These are phyloP conservation scores for Picochlorum sp. DNA, from an alignment of 139 green algal species.

Conservation along the genomic window DNA sequence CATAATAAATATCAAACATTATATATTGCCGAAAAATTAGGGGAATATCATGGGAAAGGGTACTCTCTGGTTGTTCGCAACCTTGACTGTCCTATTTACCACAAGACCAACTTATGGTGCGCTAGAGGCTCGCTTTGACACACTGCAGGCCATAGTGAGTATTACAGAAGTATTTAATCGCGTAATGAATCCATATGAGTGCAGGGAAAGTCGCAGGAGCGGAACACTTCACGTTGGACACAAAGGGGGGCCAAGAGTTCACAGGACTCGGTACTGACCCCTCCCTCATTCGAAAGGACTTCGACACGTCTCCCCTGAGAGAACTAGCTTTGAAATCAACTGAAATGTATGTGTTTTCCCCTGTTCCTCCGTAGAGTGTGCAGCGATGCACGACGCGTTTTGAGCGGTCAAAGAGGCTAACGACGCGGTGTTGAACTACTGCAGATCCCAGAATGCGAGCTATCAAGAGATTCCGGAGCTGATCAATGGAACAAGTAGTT, in stretches of 20 bases:
- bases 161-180: too few relatives aligned
- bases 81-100: too few relatives aligned
- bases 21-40: too few relatives aligned
- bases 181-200: neutral
- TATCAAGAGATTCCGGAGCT: neutral
- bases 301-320: neutral
- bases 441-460: neutral
- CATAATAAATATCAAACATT: too few relatives aligned
- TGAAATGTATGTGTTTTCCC: neutral
- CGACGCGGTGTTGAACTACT: neutral
- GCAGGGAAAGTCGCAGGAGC: neutral
- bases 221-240: neutral
- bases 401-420: neutral
- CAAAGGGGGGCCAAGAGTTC: neutral
- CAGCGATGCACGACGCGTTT: neutral
- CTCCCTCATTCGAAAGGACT: neutral
- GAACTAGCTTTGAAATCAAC: neutral
- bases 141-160: too few relatives aligned
- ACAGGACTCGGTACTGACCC: slow-evolving; percentile 1
- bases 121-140: too few relatives aligned
- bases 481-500: neutral
- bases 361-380: neutral
- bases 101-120: too few relatives aligned
- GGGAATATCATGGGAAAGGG: too few relatives aligned
- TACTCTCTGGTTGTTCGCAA: too few relatives aligned